Evolutionary conservation across 208 protist species (phyloP).

Genomic region (Trypanosoma congolense): DNA sequence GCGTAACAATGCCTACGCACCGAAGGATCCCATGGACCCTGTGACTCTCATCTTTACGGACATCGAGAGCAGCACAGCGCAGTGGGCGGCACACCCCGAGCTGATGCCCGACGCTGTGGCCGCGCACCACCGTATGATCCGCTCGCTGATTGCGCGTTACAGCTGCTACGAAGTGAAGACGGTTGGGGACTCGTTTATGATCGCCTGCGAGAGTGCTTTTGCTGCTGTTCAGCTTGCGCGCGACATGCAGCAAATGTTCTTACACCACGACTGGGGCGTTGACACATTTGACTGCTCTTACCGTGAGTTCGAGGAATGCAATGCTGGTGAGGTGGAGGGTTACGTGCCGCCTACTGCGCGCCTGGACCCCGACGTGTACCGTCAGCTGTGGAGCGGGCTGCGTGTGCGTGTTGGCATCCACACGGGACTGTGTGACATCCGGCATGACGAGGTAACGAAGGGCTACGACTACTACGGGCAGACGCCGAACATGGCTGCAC

Average conservation of each 20-base stretch:
- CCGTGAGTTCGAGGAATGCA: constrained; percentile 29
- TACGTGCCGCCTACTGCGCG: constrained; percentile 24
- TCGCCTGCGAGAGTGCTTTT: not conserved
- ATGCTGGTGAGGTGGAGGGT: constrained; percentile 14
- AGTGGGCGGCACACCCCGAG: constrained; percentile 54
- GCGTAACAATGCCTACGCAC: constrained; percentile 43
- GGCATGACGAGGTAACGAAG: constrained; percentile 37
- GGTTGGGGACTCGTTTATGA: constrained; percentile 63
- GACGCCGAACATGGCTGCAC: constrained; percentile 4
- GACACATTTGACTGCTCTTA: constrained; percentile 34
- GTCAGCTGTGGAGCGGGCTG: constrained; percentile 33
- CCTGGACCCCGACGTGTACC: constrained; percentile 31
- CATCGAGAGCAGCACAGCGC: constrained; percentile 71
- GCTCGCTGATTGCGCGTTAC: constrained; percentile 42
- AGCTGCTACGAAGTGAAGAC: constrained; percentile 81
- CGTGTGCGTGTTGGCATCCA: constrained; percentile 52
- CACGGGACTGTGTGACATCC: constrained; percentile 49
- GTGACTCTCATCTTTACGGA: constrained; percentile 76
- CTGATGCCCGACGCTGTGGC: constrained; percentile 56
- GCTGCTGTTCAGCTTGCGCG: not conserved
- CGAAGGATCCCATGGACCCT: constrained; percentile 29
- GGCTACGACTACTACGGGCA: constrained; percentile 3
- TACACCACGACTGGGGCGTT: constrained; percentile 42
- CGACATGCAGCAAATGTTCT: not conserved
- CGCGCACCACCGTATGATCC: constrained; percentile 56